These are phyloP conservation scores for Mortierella sp. DNA, from an alignment of 371 early-diverging fungal species.

Conservation along the genomic window DNA sequence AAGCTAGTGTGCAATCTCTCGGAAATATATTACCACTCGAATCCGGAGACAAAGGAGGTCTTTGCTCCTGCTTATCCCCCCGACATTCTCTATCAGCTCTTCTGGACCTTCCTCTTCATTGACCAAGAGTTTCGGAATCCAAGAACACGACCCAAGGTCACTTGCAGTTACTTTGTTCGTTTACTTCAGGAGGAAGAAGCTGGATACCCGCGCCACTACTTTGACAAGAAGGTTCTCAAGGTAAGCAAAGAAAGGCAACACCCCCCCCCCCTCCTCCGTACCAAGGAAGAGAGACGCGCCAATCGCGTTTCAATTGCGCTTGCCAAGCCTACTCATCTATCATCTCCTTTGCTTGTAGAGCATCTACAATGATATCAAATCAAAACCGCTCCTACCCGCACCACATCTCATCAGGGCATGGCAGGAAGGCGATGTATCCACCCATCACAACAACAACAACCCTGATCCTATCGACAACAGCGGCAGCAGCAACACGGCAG, in stretches of 20 bases:
- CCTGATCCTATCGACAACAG: too few relatives aligned
- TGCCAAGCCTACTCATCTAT: too few relatives aligned
- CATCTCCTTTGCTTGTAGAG: conserved; percentile 15
- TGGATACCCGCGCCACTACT: conserved; percentile 34
- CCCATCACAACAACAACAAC: background rate
- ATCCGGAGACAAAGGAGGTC: conserved; percentile 42
- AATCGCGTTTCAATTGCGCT: too few relatives aligned
- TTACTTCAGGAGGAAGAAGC: conserved; percentile 38
- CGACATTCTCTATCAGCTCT: conserved; percentile 48
- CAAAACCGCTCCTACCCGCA: conserved; percentile 39
- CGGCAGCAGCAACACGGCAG: background rate
- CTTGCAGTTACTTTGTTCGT: conserved; percentile 40
- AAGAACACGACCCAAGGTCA: conserved; percentile 33
- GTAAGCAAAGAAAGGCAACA: too few relatives aligned
- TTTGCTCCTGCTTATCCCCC: conserved; percentile 42
- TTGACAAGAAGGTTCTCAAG: conserved; percentile 46
- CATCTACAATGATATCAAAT: conserved; percentile 49
- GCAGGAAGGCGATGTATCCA: background rate
- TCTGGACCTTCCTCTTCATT: conserved; percentile 52
- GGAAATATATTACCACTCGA: conserved; percentile 47
- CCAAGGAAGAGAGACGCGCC: too few relatives aligned
- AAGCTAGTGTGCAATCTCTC: conserved; percentile 44
- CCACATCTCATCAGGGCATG: conserved; percentile 40
- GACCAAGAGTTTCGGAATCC: conserved; percentile 52
- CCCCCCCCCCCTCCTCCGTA: too few relatives aligned